Conservation (phyloP, 768 basidiomycete genomes). For the Leucocoprinus birnbaumii region DNA sequence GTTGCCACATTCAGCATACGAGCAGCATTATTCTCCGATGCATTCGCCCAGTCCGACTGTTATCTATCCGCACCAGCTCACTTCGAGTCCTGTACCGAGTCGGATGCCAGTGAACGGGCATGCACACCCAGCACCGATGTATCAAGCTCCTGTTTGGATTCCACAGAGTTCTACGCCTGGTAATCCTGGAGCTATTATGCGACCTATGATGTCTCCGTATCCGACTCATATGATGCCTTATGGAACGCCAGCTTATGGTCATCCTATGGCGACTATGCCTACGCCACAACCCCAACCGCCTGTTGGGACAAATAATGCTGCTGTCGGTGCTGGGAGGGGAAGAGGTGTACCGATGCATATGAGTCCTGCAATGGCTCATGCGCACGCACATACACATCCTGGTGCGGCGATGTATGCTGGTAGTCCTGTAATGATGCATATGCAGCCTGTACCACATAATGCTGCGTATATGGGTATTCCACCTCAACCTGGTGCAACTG, state of each 20-base stretch:
- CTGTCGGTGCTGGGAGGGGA: constrained; percentile 36
- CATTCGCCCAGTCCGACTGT: constrained; percentile 66
- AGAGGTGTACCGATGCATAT: constrained; percentile 54
- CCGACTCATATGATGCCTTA: constrained; percentile 65
- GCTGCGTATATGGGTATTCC: constrained; percentile 34
- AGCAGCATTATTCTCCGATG: constrained; percentile 49
- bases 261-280: constrained; percentile 37
- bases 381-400: constrained; percentile 50
- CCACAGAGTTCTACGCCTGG: constrained; percentile 45
- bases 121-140: constrained; percentile 41
- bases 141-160: constrained; percentile 67
- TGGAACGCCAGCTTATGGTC: constrained; percentile 29
- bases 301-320: constrained; percentile 18
- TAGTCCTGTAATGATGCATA: constrained; percentile 72
- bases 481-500: not conserved
- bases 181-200: constrained; percentile 49
- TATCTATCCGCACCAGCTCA: constrained; percentile 59
- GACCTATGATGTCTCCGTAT: constrained; percentile 61
- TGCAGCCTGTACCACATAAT: constrained; percentile 41
- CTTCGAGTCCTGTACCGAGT: constrained; percentile 60
- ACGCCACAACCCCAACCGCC: constrained; percentile 35
- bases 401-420: constrained; percentile 57
- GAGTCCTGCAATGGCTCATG: constrained; percentile 70
- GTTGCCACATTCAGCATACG: constrained; percentile 55
- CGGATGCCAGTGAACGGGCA: constrained; percentile 64